Base-by-base conservation (phyloP, 495 filamentous ascomycete genomes). In the Talaromyces trachyspermus region DNA sequence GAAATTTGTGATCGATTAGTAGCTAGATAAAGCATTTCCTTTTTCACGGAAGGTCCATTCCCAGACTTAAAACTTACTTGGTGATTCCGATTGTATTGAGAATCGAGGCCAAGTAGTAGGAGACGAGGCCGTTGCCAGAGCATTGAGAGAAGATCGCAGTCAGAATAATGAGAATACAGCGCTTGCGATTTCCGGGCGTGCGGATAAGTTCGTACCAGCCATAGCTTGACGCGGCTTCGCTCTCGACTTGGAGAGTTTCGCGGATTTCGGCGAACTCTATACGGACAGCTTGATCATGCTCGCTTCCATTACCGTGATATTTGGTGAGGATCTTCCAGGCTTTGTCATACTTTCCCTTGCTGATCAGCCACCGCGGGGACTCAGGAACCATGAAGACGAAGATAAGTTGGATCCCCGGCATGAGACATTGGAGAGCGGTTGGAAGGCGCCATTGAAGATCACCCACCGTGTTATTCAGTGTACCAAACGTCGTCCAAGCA, bases 171-270 rank as follows among this genome's bases (percentile, higher is more conserved):
- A 81, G 57, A 56, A 78, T 59, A 5, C 82, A 63, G 11, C 80
- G 69, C 32, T 81, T 78, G 37, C 73, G 63, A 23, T 71, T 71
- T 9, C 72, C 75, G 23, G 74, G 72, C 1, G 71, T 76, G 49
- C 75, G 66, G 59, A 78, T 70, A 14, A 84, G 63, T 38, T 74
- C 71, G 5, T 71, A 50, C 61, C 74, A 83, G 49, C 80, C 76
- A 66, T 69, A 81, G 66, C 68, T 79, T 48, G 77, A 74, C 11
- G 69, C 62, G 11, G 64, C 66, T 22, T 65, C 69, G 9, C 46
- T 48, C 32, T 61, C 57, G 41, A 48, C 9, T 0, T 30, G 48
- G 26, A 63, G 44, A 7, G 51, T 54, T n/a, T 54, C 50, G 12
- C 48, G 35, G 32, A 65, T 65, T 22, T 61, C 56, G 18, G 43